These are phyloP conservation scores for Fusarium sp. DNA, from an alignment of 2,329 filamentous ascomycete genomes.

Conservation along the genomic window DNA sequence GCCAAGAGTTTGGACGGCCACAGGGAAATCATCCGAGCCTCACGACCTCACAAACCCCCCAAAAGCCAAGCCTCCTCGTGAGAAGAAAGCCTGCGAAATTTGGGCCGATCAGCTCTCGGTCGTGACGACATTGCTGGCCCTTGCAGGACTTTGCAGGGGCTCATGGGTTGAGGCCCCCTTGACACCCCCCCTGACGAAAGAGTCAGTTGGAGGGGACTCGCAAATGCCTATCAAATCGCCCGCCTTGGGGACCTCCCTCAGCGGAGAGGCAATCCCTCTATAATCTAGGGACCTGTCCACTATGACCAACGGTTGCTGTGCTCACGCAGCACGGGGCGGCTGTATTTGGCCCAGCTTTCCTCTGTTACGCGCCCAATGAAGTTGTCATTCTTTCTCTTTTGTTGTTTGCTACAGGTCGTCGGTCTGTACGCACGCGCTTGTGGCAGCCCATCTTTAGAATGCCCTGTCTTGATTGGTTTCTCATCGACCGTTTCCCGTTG, in stretches of 20 bases:
- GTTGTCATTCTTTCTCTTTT: constrained; percentile 1
- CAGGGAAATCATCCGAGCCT: constrained; percentile 40
- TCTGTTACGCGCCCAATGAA: constrained; percentile 10
- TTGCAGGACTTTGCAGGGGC: constrained; percentile 30
- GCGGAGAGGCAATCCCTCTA: constrained; percentile 20
- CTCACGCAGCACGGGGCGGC: constrained; percentile 3
- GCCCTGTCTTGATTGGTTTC: constrained; percentile 21
- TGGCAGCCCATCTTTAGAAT: constrained; percentile 13
- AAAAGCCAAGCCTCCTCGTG: constrained; percentile 35
- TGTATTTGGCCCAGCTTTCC: constrained; percentile 7
- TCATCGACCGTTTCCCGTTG: constrained; percentile 16
- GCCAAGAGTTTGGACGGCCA: constrained; percentile 40
- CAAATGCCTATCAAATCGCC: constrained; percentile 22
- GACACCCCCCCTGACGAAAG: constrained; percentile 11
- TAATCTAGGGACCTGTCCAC: constrained; percentile 21
- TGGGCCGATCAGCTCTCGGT: constrained; percentile 40
- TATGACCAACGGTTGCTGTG: constrained; percentile 14
- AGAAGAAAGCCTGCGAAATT: constrained; percentile 44
- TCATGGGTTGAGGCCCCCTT: constrained; percentile 38
- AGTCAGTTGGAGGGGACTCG: background rate
- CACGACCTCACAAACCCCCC: constrained; percentile 13
- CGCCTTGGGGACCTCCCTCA: constrained; percentile 20
- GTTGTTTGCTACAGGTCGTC: constrained; percentile 21
- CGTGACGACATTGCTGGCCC: constrained; percentile 52
- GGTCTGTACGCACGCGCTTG: constrained; percentile 10